Conservation (phyloP, 2,329 filamentous ascomycete genomes). For the Pseudocercospora pini-densiflorae region DNA sequence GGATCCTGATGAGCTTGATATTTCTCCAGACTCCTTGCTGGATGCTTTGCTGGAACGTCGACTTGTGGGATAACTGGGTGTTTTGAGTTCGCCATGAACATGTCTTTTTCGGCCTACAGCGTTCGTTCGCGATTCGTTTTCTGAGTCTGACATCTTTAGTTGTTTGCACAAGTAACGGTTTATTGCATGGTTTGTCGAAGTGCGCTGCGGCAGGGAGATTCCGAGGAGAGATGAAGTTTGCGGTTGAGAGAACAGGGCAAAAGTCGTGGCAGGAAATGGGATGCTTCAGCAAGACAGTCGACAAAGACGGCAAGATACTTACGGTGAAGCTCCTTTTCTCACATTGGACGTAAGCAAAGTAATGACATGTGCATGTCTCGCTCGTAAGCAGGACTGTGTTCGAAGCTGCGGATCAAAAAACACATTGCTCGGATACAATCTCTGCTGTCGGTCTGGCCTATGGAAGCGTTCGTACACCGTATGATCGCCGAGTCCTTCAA, state of each 20-base stretch:
- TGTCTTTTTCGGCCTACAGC: conserved; percentile 19
- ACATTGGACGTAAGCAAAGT: too few relatives aligned
- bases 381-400: too few relatives aligned
- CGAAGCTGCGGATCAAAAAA: too few relatives aligned
- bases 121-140: conserved; percentile 15
- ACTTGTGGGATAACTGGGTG: conserved; percentile 1
- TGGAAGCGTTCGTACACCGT: too few relatives aligned
- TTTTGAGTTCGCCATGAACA: conserved; percentile 8
- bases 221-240: not conserved
- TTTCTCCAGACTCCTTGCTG: conserved; percentile 21
- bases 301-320: not conserved
- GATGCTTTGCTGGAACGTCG: conserved; percentile 20
- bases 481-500: too few relatives aligned
- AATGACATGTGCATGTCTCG: too few relatives aligned
- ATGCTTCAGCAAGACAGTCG: not conserved
- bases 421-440: too few relatives aligned
- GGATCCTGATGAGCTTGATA: conserved; percentile 12
- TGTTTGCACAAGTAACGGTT: not conserved
- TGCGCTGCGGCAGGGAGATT: not conserved
- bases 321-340: not conserved
- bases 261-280: not conserved
- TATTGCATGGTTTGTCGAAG: not conserved
- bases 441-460: too few relatives aligned
- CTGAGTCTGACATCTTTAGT: conserved; percentile 13
- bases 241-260: not conserved